Evolutionary conservation across 1,139 yeast species (phyloP).

Genomic region (Eremothecium cymbalariae): DNA sequence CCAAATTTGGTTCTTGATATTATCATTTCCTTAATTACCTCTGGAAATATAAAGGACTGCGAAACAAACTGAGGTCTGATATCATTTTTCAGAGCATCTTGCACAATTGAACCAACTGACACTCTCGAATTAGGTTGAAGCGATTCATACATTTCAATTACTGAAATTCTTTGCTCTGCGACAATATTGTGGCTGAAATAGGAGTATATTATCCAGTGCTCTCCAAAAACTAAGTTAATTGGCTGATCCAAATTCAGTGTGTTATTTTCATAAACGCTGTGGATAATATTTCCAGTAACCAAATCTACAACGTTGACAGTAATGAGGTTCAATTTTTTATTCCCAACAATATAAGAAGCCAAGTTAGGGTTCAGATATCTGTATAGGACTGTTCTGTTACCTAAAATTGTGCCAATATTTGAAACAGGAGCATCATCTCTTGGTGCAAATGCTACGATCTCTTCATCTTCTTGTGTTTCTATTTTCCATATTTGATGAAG

Average conservation of each 20-base stretch:
- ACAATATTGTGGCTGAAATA: slow-evolving; percentile 46
- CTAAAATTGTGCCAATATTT: slow-evolving; percentile 63
- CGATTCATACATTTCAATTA: slow-evolving; percentile 73
- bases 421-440: slow-evolving; percentile 43
- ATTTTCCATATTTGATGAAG: slow-evolving; percentile 33
- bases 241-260: slow-evolving; percentile 34
- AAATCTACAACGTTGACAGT: slow-evolving; percentile 54
- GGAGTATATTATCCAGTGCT: slow-evolving; percentile 74
- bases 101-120: slow-evolving; percentile 12
- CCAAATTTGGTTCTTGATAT: slow-evolving; percentile 65
- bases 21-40: slow-evolving; percentile 42
- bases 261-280: slow-evolving; percentile 39
- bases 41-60: slow-evolving; percentile 58
- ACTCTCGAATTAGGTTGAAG: slow-evolving; percentile 40
- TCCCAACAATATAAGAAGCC: slow-evolving; percentile 46
- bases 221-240: slow-evolving; percentile 59
- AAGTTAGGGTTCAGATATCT: slow-evolving; percentile 73
- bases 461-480: slow-evolving; percentile 26
- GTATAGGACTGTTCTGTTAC: slow-evolving; percentile 69
- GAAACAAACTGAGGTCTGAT: slow-evolving; percentile 40
- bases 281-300: slow-evolving; percentile 57
- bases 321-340: slow-evolving; percentile 31
- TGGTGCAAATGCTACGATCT: slow-evolving; percentile 35
- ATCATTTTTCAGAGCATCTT: slow-evolving; percentile 21
- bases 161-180: slow-evolving; percentile 48